phyloP scores from a whole-genome alignment of 805 yeast species.

The Pichia scutulata region DNA sequence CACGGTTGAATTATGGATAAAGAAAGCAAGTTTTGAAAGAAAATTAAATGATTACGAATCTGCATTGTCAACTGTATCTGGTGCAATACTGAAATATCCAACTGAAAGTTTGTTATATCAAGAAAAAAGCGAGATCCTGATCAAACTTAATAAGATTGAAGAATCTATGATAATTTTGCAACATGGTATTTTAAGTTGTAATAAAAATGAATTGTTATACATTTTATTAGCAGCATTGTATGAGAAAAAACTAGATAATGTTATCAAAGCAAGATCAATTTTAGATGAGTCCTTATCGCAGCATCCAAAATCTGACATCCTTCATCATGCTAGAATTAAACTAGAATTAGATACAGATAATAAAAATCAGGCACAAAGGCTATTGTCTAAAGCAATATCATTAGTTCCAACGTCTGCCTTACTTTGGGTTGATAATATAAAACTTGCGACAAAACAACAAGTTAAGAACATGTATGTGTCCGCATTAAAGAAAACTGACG shows the following conservation, averaged over 20 bases:
- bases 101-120: constrained; percentile 45
- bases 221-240: constrained; percentile 41
- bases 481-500: constrained; percentile 62
- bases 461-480: constrained; percentile 54
- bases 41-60: constrained; percentile 26
- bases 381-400: constrained; percentile 52
- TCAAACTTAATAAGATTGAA: not conserved
- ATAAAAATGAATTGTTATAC: constrained; percentile 47
- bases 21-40: constrained; percentile 47
- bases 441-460: constrained; percentile 32
- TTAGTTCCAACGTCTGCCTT: constrained; percentile 48
- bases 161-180: not conserved
- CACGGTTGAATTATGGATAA: constrained; percentile 52
- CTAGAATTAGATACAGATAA: constrained; percentile 51
- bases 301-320: constrained; percentile 39
- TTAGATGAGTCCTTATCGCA: constrained; percentile 58
- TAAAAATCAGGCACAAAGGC: constrained; percentile 40
- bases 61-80: constrained; percentile 35
- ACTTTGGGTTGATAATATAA: constrained; percentile 61
- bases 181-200: constrained; percentile 44
- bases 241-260: constrained; percentile 31
- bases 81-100: constrained; percentile 45
- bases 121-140: constrained; percentile 47
- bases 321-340: constrained; percentile 52
- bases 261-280: constrained; percentile 59